Percentiles rank a stretch among this genome's conserved stretches.
phyloP scores from a whole-genome alignment of 2,329 filamentous ascomycete species.

The Fusarium xyrophilum region DNA sequence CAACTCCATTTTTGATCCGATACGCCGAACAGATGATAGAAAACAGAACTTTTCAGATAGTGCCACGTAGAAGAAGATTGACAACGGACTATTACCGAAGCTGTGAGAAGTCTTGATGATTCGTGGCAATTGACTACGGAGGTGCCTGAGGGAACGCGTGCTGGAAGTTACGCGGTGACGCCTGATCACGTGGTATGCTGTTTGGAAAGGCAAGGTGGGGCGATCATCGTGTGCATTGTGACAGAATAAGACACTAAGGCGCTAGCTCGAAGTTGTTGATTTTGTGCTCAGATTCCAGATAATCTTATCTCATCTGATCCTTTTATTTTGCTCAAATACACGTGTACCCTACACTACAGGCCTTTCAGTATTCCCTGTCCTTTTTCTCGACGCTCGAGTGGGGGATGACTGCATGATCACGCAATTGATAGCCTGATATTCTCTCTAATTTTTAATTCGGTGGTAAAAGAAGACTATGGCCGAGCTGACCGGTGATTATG shows the following conservation, averaged over 20 bases:
- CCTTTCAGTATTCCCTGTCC: too few relatives aligned
- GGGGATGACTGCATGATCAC: fast-evolving
- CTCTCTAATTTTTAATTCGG: fast-evolving
- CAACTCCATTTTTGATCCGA: neutral
- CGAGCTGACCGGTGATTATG: fast-evolving
- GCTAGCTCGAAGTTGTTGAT: fast-evolving
- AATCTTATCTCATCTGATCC: fast-evolving
- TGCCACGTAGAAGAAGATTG: neutral
- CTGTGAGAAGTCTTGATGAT: neutral
- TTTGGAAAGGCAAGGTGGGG: neutral
- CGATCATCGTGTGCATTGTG: fast-evolving
- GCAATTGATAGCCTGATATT: fast-evolving
- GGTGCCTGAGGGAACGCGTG: neutral
- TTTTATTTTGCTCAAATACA: neutral
- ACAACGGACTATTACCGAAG: neutral
- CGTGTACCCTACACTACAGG: neutral
- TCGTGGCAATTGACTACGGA: neutral
- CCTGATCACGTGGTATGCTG: neutral
- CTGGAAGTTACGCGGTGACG: neutral
- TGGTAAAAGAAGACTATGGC: fast-evolving
- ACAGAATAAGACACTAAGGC: neutral
- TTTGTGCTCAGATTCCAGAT: fast-evolving
- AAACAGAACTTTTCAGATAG: neutral
- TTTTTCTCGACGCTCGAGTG: neutral
- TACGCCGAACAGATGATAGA: neutral